Evolutionary conservation across 352 stramenopile species (phyloP).

Genomic region (Aphanomyces euteiches): DNA sequence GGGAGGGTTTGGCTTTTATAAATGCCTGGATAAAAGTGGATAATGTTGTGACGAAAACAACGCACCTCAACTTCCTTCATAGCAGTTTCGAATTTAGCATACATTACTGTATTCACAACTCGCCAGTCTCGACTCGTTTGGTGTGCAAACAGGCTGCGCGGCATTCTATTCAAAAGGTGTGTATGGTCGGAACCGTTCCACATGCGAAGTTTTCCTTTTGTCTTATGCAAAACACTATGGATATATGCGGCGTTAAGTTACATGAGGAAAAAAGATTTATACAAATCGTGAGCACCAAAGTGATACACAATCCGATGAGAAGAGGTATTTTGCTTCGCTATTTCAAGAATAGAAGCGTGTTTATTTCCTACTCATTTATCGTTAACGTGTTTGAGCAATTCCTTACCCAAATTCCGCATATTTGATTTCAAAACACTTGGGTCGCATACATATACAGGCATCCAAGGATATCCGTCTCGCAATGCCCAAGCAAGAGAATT

Average conservation of each 20-base stretch:
- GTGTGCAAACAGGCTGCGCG: slow-evolving; percentile 5
- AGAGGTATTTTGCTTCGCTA: neutral
- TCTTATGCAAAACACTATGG: slow-evolving; percentile 8
- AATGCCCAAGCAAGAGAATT: slow-evolving; percentile 1
- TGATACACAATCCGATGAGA: neutral
- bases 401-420: neutral
- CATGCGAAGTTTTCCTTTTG: neutral
- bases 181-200: slow-evolving; percentile 9
- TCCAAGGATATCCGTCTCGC: slow-evolving; percentile 11
- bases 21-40: neutral
- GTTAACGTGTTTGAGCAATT: neutral
- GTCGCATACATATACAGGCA: slow-evolving; percentile 8
- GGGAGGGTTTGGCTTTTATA: neutral
- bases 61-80: slow-evolving; percentile 8
- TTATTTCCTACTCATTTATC: slow-evolving; percentile 4
- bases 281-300: slow-evolving; percentile 12
- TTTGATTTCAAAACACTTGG: neutral
- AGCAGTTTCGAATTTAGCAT: neutral
- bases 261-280: neutral
- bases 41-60: neutral
- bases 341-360: neutral
- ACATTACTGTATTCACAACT: neutral
- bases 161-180: slow-evolving; percentile 1
- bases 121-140: neutral
- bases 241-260: neutral